These are phyloP conservation scores for Parmelia sp. DNA, from an alignment of 495 filamentous ascomycete genomes.

Conservation along the genomic window DNA sequence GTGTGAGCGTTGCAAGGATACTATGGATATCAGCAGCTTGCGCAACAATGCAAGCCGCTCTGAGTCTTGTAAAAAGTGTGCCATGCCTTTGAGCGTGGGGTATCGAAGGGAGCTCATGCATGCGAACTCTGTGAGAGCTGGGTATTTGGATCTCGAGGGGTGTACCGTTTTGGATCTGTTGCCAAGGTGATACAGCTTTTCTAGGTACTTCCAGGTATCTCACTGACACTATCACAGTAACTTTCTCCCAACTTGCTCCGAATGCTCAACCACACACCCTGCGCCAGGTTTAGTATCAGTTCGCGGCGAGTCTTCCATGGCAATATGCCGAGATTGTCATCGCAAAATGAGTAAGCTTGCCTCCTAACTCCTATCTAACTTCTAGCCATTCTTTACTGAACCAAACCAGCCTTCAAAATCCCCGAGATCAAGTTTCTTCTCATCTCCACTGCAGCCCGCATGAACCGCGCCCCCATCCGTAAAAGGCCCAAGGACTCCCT, in stretches of 20 bases:
- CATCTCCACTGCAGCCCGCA: conserved; percentile 49
- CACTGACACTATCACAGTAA: conserved; percentile 34
- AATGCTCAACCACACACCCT: conserved; percentile 66
- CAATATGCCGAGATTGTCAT: conserved; percentile 77
- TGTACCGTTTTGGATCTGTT: conserved; percentile 76
- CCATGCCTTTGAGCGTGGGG: conserved; percentile 57
- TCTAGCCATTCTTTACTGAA: not conserved
- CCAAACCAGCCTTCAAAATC: conserved; percentile 54
- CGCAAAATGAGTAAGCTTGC: conserved; percentile 61
- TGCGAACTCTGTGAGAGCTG: conserved; percentile 65
- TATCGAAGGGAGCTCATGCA: conserved; percentile 76
- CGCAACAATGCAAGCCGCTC: conserved; percentile 38
- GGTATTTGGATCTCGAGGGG: conserved; percentile 75
- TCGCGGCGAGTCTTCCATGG: conserved; percentile 67
- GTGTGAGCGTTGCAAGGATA: conserved; percentile 77
- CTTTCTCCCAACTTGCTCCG: conserved; percentile 75
- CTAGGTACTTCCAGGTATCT: not conserved
- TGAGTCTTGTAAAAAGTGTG: conserved; percentile 70
- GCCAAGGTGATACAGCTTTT: conserved; percentile 39
- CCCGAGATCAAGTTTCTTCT: conserved; percentile 75
- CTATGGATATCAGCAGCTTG: conserved; percentile 64
- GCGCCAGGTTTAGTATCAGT: conserved; percentile 61
- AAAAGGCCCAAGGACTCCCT: conserved; percentile 63
- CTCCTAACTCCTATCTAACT: not conserved
- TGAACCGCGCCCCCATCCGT: conserved; percentile 39